Evolutionary conservation across 345 rosid species (phyloP), one percentile per base, ranked within the genome.

Genomic region (Ricinus communis): DNA sequence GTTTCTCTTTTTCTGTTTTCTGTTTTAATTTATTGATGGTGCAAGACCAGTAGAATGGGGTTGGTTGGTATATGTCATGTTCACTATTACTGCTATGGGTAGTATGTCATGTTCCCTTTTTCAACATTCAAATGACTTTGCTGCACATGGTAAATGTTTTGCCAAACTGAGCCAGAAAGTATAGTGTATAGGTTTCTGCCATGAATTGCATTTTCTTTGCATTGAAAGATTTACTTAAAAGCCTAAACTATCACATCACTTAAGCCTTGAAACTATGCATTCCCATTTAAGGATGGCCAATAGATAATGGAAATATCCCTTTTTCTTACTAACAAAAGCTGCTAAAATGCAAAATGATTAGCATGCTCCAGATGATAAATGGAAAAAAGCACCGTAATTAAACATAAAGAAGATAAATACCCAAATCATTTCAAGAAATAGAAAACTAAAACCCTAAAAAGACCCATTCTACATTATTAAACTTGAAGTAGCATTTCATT

Each of bases 401-500:
- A 25, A 56, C 61, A 56, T 14, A 53, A 62, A 28, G 5, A 5
- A 41, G 12, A 2, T 1, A 14, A 16, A 45, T 64, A 15, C 5
- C 25, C 47, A 24, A 41, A 61, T 2, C 25, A 41, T 41, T 56
- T 19, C 27, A 40, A 52, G 11, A 10, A 24, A 27, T 1, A 24
- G 19, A 18, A 16, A 69, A 56, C 25, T 25, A 25, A 52, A 40
- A 21, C 65, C 53, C 30, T 59, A 8, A 28, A 18, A 24, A 58
- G 14, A 55, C 25, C 62, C 64, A 72, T 38, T 49, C 51, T 8
- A 50, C 33, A 45, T n/a, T 58, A 40, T 51, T 33, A 38, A 31
- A 31, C 50, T 27, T 70, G 11, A 30, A 22, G 41, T 43, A 46
- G 24, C 66, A 76, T 54, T 50, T 63, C 45, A 54, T 16, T 24